Evolutionary conservation across 179 eudicot species (phyloP), one percentile per base, ranked within the genome.

Genomic region (Vitellaria paradoxa): DNA sequence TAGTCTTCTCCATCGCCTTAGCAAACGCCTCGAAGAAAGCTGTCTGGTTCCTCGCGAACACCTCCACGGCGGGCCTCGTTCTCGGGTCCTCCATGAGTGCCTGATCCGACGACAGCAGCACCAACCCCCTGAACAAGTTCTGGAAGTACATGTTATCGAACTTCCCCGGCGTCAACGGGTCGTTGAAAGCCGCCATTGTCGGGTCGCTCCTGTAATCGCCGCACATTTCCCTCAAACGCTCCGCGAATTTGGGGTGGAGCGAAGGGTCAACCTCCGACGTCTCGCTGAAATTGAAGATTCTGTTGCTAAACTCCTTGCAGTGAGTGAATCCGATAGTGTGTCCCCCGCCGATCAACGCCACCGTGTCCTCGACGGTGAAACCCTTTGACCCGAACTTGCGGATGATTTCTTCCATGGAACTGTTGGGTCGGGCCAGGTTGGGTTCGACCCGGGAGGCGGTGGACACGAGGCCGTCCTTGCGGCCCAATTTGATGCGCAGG

Each of bases 241-340:
- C 56, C 0, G 88, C 88, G 0, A 81, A 63, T 52, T 78, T 72
- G 2, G 86, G 88, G 77, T 87, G 79, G 9, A 81, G 63, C 0
- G 79, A 12, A 20, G 88, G 90, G 55, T 87, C 88, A 1, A 47
- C 23, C 0, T 40, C 55, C 1, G 53, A 37, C 0, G 49, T 20
- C 9, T 56, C 24, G 40, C 69, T 77, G 66, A 62, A 87, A 60
- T 68, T 71, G 64, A 79, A 83, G 75, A 87, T 68, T 47, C 82
- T 81, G 30, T 63, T 2, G 7, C 79, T 80, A 69, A 89, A 85
- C 68, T 89, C 90, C 56, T 78, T 85, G 78, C 92, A 89, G 66
- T 89, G 90, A 0, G 92, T 78, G 79, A 89, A 89, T 1, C 92
- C 92, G 21, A 89, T 82, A 0, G 90, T 85, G 80, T 89, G 92